Conservation (phyloP, 202 grass and related monocot species). For the Elaeis oleifera region DNA sequence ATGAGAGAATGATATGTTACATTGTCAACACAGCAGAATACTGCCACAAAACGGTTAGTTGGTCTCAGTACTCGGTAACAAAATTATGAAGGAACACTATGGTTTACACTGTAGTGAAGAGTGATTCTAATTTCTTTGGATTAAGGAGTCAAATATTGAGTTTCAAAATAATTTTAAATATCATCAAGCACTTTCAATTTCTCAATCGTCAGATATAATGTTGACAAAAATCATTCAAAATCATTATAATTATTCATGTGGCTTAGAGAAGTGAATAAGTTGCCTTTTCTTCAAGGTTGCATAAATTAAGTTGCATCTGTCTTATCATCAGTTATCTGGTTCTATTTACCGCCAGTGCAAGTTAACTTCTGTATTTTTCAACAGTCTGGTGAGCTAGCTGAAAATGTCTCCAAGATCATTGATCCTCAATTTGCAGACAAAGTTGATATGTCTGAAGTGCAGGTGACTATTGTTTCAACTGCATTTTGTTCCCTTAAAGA, state of each 20-base stretch:
- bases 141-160: constrained; percentile 14
- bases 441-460: constrained; percentile 96
- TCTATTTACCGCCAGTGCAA: not conserved
- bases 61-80: constrained; percentile 1
- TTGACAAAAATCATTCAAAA: too few species aligned
- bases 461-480: constrained; percentile 44
- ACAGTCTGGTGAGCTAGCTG: constrained; percentile 90
- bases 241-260: too few species aligned
- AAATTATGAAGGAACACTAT: too few species aligned
- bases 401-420: constrained; percentile 96
- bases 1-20: constrained; percentile 98
- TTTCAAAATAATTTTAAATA: not conserved
- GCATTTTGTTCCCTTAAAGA: constrained; percentile 1
- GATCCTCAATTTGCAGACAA: constrained; percentile 78
- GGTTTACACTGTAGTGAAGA: too few species aligned
- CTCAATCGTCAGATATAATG: not conserved
- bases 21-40: constrained; percentile 97
- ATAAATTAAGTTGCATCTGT: not conserved
- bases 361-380: constrained; percentile 13
- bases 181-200: not conserved
- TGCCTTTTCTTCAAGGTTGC: too few species aligned
- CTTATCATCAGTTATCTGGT: not conserved
- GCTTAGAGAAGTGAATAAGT: too few species aligned
- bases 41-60: constrained; percentile 92
- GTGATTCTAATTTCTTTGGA: not conserved